Conservation (phyloP, 2,329 filamentous ascomycete genomes). For the Cytospora mali region DNA sequence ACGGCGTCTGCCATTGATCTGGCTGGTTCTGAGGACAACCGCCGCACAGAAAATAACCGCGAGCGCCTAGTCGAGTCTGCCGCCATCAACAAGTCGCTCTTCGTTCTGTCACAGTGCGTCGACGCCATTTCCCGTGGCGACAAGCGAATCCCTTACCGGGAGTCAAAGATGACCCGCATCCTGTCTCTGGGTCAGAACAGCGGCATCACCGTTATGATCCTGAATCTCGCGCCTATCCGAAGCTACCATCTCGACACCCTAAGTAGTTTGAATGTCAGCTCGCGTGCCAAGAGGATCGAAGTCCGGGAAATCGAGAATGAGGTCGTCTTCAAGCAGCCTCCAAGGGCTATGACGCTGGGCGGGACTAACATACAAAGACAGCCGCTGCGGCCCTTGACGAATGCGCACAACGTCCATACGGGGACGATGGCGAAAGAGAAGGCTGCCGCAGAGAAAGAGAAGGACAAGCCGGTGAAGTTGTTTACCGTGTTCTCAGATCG, state of each 20-base stretch:
- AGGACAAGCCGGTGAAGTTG: constrained; percentile 74
- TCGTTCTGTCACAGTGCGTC: constrained; percentile 92
- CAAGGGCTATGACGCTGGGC: constrained; percentile 53
- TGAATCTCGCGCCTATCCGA: constrained; percentile 88
- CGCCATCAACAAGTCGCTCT: constrained; percentile 96
- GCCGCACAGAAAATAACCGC: constrained; percentile 89
- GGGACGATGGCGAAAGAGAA: constrained; percentile 52
- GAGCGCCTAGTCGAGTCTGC: constrained; percentile 93
- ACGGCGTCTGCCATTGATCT: constrained; percentile 93
- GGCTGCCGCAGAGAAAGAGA: constrained; percentile 53
- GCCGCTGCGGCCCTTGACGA: constrained; percentile 75
- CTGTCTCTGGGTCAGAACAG: constrained; percentile 92
- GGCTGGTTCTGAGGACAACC: constrained; percentile 93
- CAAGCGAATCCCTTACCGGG: constrained; percentile 84
- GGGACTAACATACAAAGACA: constrained; percentile 62
- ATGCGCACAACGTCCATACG: constrained; percentile 73
- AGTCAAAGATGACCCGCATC: constrained; percentile 97
- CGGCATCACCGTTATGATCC: constrained; percentile 92
- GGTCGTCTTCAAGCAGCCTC: constrained; percentile 78
- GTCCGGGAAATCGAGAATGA: constrained; percentile 95
- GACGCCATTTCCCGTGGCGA: constrained; percentile 82
- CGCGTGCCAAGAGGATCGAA: constrained; percentile 93
- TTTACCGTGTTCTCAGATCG: constrained; percentile 88
- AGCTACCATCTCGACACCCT: constrained; percentile 93
- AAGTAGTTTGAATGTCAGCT: constrained; percentile 92